Conservation (phyloP, 495 filamentous ascomycete genomes). For the Penicillium malachiteum region DNA sequence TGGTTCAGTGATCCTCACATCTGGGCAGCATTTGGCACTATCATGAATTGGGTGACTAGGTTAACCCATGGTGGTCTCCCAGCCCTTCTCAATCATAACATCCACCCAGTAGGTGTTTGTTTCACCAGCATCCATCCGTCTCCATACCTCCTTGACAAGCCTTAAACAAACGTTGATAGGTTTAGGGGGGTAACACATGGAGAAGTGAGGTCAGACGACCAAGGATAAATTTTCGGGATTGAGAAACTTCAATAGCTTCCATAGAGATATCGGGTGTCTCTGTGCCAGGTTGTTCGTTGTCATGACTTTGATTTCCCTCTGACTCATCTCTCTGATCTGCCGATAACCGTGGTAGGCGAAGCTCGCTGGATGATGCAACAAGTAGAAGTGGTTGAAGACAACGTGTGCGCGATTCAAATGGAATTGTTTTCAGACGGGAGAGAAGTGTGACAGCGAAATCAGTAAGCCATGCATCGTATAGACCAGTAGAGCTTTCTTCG, state of each 20-base stretch:
- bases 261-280: constrained; percentile 37
- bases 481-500: background rate
- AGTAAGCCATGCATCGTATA: constrained; percentile 49
- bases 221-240: constrained; percentile 45
- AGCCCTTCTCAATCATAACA: constrained; percentile 57
- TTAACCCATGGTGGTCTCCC: constrained; percentile 58
- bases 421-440: constrained; percentile 49
- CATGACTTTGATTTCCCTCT: background rate
- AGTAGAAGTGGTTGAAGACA: constrained; percentile 56
- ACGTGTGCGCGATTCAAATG: constrained; percentile 52
- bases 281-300: constrained; percentile 4
- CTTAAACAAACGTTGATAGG: constrained; percentile 49
- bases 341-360: constrained; percentile 37
- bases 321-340: background rate
- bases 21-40: background rate
- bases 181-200: constrained; percentile 52
- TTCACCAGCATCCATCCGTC: constrained; percentile 45
- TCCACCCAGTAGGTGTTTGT: constrained; percentile 52
- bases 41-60: background rate
- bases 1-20: background rate
- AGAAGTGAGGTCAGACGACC: constrained; percentile 47
- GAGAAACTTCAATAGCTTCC: constrained; percentile 48
- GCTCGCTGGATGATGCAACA: constrained; percentile 49
- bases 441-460: constrained; percentile 54
- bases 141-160: constrained; percentile 53